These are phyloP conservation scores for Pelargonium cotyledonis DNA, from an alignment of 441 rosid species.

Conservation along the genomic window DNA sequence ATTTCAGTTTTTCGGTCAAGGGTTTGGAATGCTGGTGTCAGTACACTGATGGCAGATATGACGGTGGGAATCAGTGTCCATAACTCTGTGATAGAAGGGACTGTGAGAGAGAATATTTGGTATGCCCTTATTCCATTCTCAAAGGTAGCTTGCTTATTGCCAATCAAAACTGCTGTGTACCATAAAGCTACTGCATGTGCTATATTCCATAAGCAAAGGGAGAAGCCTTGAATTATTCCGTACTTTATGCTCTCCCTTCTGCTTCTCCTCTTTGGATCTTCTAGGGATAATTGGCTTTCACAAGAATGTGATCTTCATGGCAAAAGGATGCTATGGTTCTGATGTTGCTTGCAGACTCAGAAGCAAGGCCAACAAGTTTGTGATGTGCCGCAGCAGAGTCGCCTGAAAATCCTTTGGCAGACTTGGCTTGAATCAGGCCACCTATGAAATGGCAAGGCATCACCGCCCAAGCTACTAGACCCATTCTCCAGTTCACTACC, in stretches of 20 bases:
- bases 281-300: conserved; percentile 37
- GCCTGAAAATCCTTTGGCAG: conserved; percentile 57
- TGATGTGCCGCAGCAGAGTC: conserved; percentile 48
- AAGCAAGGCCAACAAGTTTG: conserved; percentile 44
- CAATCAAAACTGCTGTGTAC: conserved; percentile 45
- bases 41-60: conserved; percentile 43
- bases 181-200: conserved; percentile 73
- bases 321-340: conserved; percentile 60
- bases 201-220: conserved; percentile 66
- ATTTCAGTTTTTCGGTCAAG: conserved; percentile 50
- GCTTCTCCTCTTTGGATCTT: conserved; percentile 35
- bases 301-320: conserved; percentile 49
- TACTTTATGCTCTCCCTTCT: conserved; percentile 44
- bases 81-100: conserved; percentile 66
- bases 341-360: conserved; percentile 53
- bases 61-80: conserved; percentile 60
- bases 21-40: conserved; percentile 51
- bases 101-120: conserved; percentile 68
- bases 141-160: conserved; percentile 38
- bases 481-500: conserved; percentile 56
- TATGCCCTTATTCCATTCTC: conserved; percentile 47
- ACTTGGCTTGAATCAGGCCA: conserved; percentile 61
- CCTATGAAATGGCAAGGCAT: conserved; percentile 85
- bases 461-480: conserved; percentile 73
- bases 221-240: conserved; percentile 59